These are phyloP conservation scores for Galeopsis tetrahit DNA, from an alignment of 257 asterid genomes.

Conservation along the genomic window DNA sequence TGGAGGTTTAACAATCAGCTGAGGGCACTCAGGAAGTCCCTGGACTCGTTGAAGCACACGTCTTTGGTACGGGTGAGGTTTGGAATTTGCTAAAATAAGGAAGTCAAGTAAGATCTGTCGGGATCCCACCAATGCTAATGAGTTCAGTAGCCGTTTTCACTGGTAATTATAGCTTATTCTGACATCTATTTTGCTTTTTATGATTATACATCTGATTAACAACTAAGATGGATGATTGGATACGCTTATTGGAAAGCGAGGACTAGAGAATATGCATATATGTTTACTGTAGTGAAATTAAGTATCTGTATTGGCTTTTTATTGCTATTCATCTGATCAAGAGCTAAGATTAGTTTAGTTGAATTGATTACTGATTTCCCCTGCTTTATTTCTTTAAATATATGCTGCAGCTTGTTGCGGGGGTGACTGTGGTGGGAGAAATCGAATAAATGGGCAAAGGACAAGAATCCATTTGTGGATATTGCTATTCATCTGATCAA, in stretches of 20 bases:
- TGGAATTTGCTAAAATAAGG: conserved; percentile 59
- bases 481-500: no score
- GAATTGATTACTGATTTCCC: conserved; percentile 9
- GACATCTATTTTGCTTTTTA: conserved; percentile 5
- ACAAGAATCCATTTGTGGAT: conserved; percentile 90
- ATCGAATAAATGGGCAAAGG: conserved; percentile 71
- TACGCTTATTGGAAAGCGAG: neutral
- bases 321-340: no score
- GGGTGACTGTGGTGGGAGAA: conserved; percentile 82
- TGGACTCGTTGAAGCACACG: conserved; percentile 88
- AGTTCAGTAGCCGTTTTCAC: conserved; percentile 50
- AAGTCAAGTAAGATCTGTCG: no score
- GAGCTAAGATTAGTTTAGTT: no score
- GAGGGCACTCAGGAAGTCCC: conserved; percentile 83
- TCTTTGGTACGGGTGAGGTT: conserved; percentile 71
- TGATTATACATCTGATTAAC: neutral
- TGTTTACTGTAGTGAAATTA: no score
- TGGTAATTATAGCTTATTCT: conserved; percentile 55
- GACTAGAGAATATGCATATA: neutral
- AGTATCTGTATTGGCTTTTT: no score
- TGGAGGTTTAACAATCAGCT: no score
- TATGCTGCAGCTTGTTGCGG: conserved; percentile 48
- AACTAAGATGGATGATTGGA: conserved; percentile 7
- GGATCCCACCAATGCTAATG: no score
- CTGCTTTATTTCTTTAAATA: neutral